Evolutionary conservation across 768 basidiomycete species (phyloP).

Genomic region (Cubamyces lactineus): DNA sequence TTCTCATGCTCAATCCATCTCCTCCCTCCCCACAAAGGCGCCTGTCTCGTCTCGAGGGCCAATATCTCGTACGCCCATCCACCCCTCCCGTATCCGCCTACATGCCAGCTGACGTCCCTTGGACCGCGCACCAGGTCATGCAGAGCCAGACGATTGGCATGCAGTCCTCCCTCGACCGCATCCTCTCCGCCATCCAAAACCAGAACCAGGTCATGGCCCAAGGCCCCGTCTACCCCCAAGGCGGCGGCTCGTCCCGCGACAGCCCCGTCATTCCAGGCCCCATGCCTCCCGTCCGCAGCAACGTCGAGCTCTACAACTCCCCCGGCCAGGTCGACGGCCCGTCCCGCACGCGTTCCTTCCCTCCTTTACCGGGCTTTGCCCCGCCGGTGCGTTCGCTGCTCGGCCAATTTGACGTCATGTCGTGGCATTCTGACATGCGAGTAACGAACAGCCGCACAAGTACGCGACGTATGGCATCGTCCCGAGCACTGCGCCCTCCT

Average conservation of each 20-base stretch:
- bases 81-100: background rate
- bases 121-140: constrained; percentile 60
- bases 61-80: constrained; percentile 65
- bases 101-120: constrained; percentile 3
- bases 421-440: constrained; percentile 28
- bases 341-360: constrained; percentile 55
- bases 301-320: constrained; percentile 36
- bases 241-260: constrained; percentile 19
- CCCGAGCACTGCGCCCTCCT: constrained; percentile 79
- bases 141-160: constrained; percentile 95
- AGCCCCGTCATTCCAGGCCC: constrained; percentile 20
- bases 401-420: constrained; percentile 12
- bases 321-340: constrained; percentile 36
- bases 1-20: constrained; percentile 18
- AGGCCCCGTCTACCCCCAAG: constrained; percentile 28
- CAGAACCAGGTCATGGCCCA: constrained; percentile 37
- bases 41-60: constrained; percentile 81
- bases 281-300: constrained; percentile 23
- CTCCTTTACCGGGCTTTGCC: constrained; percentile 89
- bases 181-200: constrained; percentile 65
- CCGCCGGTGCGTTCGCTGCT: constrained; percentile 68
- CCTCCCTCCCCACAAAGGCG: constrained; percentile 51
- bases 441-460: constrained; percentile 72
- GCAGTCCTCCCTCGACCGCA: constrained; percentile 87
- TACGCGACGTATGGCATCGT: constrained; percentile 91